Percentiles rank a stretch among this genome's conserved stretches.
phyloP scores from a whole-genome alignment of 306 rosid species.

The Oemleria cerasiformis region DNA sequence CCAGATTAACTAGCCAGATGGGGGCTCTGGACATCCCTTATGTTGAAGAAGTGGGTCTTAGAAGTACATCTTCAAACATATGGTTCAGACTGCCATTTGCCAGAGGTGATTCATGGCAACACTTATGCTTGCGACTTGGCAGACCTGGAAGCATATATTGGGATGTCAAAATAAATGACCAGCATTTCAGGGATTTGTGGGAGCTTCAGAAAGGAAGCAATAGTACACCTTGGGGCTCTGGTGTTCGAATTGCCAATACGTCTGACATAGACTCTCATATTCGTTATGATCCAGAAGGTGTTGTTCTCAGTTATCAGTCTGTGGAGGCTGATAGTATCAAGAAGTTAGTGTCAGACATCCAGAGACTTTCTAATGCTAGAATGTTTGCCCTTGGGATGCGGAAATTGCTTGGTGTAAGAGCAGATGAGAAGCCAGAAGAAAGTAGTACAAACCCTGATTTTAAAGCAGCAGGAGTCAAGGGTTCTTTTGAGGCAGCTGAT shows the following conservation, averaged over 20 bases:
- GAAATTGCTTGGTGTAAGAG: conserved; percentile 76
- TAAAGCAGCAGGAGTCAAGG: conserved; percentile 58
- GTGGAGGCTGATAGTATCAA: conserved; percentile 88
- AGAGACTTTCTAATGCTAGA: conserved; percentile 95
- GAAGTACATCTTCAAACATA: conserved; percentile 80
- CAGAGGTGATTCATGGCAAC: conserved; percentile 91
- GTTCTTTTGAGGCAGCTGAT: conserved; percentile 61
- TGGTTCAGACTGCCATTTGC: conserved; percentile 95
- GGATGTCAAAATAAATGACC: conserved; percentile 97
- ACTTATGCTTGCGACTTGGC: conserved; percentile 92
- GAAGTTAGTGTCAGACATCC: conserved; percentile 87
- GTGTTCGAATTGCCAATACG: conserved; percentile 93
- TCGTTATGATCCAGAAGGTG: conserved; percentile 95
- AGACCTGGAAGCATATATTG: conserved; percentile 96
- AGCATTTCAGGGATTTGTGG: conserved; percentile 96
- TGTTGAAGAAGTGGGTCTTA: conserved; percentile 90
- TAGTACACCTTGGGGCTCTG: conserved; percentile 86
- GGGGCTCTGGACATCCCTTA: conserved; percentile 83
- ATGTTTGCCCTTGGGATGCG: conserved; percentile 95
- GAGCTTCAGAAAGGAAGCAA: conserved; percentile 91
- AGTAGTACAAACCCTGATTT: conserved; percentile 45
- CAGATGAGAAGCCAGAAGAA: conserved; percentile 85
- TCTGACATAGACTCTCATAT: conserved; percentile 96
- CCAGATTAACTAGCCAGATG: conserved; percentile 97
- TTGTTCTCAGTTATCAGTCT: conserved; percentile 87